These are phyloP conservation scores for Coniochaeta sp. DNA, from an alignment of 2,329 filamentous ascomycete species.

Conservation along the genomic window DNA sequence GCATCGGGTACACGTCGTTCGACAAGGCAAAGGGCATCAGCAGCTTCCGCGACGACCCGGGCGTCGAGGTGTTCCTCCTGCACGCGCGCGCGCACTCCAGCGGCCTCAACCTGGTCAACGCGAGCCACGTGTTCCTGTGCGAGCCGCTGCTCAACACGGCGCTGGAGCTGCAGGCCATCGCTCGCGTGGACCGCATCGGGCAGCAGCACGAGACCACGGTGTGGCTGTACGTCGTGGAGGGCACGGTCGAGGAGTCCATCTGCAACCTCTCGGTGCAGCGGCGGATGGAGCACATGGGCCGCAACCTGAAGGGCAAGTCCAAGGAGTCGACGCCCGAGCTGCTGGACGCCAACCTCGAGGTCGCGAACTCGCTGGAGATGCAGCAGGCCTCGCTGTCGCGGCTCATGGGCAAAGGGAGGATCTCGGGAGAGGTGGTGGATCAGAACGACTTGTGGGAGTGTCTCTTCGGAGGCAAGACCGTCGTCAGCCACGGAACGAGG, in stretches of 20 bases:
- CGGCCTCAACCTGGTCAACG: conserved; percentile 86
- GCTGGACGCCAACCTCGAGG: conserved; percentile 61
- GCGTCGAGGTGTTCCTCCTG: conserved; percentile 75
- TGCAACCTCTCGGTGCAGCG: conserved; percentile 78
- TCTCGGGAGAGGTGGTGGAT: conserved; percentile 72
- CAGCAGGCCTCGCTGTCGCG: conserved; percentile 65
- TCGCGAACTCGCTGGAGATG: conserved; percentile 77
- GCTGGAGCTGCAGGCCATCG: conserved; percentile 89
- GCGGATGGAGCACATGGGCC: conserved; percentile 69
- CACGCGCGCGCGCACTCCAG: conserved; percentile 85
- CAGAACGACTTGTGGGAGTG: conserved; percentile 82
- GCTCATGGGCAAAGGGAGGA: conserved; percentile 62
- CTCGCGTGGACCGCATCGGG: conserved; percentile 89
- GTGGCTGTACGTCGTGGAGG: conserved; percentile 89
- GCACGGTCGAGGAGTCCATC: conserved; percentile 87
- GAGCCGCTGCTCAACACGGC: conserved; percentile 92
- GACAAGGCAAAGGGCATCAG: conserved; percentile 62
- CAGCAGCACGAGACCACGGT: conserved; percentile 84
- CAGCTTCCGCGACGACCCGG: conserved; percentile 68
- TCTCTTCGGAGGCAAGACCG: conserved; percentile 54
- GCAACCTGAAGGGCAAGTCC: conserved; percentile 23
- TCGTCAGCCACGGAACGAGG: not conserved
- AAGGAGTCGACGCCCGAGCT: conserved; percentile 25
- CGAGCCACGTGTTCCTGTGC: conserved; percentile 89
- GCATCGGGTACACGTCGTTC: conserved; percentile 68